Evolutionary conservation across 202 grass and related monocot genomes (phyloP), one percentile per base, ranked within the genome.

Genomic region (Musa balbisiana): DNA sequence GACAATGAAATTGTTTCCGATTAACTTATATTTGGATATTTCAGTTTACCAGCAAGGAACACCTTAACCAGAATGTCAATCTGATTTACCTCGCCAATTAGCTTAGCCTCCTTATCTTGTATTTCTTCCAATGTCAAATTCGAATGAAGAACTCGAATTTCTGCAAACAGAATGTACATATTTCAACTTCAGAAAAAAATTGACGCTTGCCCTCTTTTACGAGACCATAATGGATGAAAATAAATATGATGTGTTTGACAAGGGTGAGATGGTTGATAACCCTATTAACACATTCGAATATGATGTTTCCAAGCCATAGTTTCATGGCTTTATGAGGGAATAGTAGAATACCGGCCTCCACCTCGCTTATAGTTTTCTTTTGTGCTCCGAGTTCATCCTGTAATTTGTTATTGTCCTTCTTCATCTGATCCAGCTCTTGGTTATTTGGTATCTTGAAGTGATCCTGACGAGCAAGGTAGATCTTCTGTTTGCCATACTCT

Each of bases 401-500:
- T 79, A 95, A 77, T 26, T 87, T 87, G 73, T 19, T 80, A 92
- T 92, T 99, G 75, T 71, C 83, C 84, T 86, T 81, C 86, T 93
- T 97, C 94, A 93, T 91, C 69, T 91, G 79, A 84, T 89, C 89
- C 52, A 99, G 89, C 83, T 99, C 91, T 87, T 95, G 83, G 4
- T 83, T 81, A 77, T 91, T 93, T 69, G 90, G 94, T 85, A 93
- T 93, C 25, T 93, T 75, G 1, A 93, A 97, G 72, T 93, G 90
- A 82, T 97, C 90, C 85, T 97, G 94, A 71, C 90, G 89, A 79
- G 90, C 89, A 84, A 99, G 69, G 67, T 99, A 99, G 71, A 99
- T 88, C 82, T 95, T 99, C 80, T 95, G 89, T 73, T 95, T 99
- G 23, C 91, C 95, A 82, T 99, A 99, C 81, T 99, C 91, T 81